Evolutionary conservation across 306 rosid genomes (phyloP).

Genomic region (Pyrus bretschneideri): DNA sequence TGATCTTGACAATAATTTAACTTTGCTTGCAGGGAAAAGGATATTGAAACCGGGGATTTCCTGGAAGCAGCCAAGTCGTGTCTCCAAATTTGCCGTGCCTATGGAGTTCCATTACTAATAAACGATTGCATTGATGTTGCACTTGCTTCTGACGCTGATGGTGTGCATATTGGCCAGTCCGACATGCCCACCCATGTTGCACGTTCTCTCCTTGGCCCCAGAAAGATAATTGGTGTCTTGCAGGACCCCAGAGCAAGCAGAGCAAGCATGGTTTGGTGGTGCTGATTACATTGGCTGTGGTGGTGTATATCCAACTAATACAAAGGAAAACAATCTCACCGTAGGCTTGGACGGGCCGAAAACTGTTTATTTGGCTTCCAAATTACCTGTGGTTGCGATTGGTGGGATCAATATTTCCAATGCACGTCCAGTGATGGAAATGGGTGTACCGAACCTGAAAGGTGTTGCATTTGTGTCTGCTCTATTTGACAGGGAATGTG

Average conservation of each 20-base stretch:
- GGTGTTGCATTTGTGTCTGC: conserved; percentile 90
- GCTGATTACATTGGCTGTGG: conserved; percentile 91
- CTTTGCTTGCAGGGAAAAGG: conserved; percentile 64
- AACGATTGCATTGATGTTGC: conserved; percentile 84
- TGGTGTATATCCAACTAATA: conserved; percentile 77
- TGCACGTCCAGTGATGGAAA: conserved; percentile 56
- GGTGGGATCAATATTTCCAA: conserved; percentile 73
- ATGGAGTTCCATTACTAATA: conserved; percentile 70
- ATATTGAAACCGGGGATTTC: conserved; percentile 59
- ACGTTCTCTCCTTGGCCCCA: conserved; percentile 70
- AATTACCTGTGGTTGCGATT: conserved; percentile 86
- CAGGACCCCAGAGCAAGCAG: conserved; percentile 82
- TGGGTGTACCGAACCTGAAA: conserved; percentile 53
- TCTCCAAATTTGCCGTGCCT: conserved; percentile 55
- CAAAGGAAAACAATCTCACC: conserved; percentile 64
- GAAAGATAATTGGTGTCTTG: conserved; percentile 86
- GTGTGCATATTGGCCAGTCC: conserved; percentile 90
- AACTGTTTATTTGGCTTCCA: conserved; percentile 58
- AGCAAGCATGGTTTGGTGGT: conserved; percentile 81
- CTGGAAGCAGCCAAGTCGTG: conserved; percentile 76
- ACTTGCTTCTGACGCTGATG: conserved; percentile 88
- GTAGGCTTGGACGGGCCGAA: conserved; percentile 72
- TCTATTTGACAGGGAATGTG: conserved; percentile 67
- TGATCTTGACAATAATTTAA: neutral
- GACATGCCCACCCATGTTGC: conserved; percentile 65